phyloP scores from a whole-genome alignment of 2,329 filamentous ascomycete genomes.

The Aureobasidium namibiae region DNA sequence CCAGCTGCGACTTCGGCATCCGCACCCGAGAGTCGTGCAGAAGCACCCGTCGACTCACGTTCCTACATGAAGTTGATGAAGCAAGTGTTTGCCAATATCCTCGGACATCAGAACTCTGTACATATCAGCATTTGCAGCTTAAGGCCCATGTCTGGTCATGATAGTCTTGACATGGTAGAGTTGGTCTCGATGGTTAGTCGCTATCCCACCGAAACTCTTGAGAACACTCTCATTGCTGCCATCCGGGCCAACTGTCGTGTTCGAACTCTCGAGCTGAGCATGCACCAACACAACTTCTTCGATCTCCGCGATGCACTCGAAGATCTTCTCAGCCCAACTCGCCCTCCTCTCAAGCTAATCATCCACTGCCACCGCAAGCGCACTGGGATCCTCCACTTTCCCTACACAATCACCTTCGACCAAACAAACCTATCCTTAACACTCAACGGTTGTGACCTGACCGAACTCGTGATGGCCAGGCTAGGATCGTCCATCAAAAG shows the following conservation, averaged over 20 bases:
- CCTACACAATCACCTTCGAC: not conserved
- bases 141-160: not conserved
- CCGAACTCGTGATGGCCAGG: not conserved
- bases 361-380: not conserved
- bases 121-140: not conserved
- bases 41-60: not conserved
- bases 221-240: not conserved
- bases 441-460: not conserved
- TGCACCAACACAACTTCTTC: not conserved
- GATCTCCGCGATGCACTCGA: not conserved
- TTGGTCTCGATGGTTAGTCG: not conserved
- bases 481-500: not conserved
- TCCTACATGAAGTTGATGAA: not conserved
- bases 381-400: not conserved
- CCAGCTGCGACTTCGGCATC: too few relatives aligned
- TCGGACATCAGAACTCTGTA: not conserved
- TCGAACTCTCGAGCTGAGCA: not conserved
- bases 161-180: not conserved
- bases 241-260: not conserved
- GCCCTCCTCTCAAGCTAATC: not conserved
- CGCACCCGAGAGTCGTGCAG: not conserved
- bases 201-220: not conserved
- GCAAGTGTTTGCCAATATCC: not conserved
- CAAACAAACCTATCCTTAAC: not conserved
- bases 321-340: not conserved